Percentiles rank a stretch among this genome's conserved stretches.
phyloP scores from a whole-genome alignment of 768 basidiomycete genomes.

The Pluteus cervinus region DNA sequence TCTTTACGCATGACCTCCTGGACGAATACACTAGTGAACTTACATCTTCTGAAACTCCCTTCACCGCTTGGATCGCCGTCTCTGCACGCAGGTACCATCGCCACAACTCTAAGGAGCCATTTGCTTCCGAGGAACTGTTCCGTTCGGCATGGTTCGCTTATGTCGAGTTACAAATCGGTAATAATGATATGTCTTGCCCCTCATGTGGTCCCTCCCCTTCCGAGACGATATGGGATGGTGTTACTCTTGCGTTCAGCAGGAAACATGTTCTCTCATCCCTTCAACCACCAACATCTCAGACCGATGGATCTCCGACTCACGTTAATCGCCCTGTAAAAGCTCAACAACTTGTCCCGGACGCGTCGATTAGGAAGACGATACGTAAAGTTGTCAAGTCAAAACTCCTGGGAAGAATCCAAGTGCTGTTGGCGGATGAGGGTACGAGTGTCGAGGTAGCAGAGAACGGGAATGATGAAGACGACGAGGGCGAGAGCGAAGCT shows the following conservation, averaged over 20 bases:
- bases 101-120: conserved; percentile 8
- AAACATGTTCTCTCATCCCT: conserved; percentile 19
- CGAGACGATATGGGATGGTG: conserved; percentile 27
- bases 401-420: no score
- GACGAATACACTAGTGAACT: conserved; percentile 26
- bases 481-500: no score
- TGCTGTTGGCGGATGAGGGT: no score
- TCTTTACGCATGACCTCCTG: conserved; percentile 26
- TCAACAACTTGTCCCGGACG: no score
- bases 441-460: no score
- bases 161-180: conserved; percentile 14
- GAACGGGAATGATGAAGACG: no score
- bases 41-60: conserved; percentile 29
- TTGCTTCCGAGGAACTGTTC: conserved; percentile 23
- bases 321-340: no score
- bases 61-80: conserved; percentile 19
- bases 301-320: no score
- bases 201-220: conserved; percentile 20
- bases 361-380: no score
- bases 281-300: no score
- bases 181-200: conserved; percentile 18
- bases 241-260: conserved; percentile 21
- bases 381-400: no score
- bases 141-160: conserved; percentile 27
- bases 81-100: conserved; percentile 16